Evolutionary conservation across 768 basidiomycete species (phyloP).

Genomic region (Rossbeevera mucosa): DNA sequence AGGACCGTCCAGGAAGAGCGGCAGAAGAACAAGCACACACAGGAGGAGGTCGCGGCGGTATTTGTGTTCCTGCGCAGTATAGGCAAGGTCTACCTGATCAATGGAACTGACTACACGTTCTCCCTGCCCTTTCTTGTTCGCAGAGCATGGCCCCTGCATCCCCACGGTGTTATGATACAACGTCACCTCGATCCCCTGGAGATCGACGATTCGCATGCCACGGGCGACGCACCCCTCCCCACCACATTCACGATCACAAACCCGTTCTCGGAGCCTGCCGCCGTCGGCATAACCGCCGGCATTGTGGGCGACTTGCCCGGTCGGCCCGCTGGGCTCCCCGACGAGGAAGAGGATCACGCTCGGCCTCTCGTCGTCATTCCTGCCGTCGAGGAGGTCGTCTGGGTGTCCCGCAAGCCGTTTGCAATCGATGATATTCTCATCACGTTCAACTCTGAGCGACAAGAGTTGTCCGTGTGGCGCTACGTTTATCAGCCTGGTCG

Average conservation of each 20-base stretch:
- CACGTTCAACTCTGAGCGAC: conserved; percentile 53
- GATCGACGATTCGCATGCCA: conserved; percentile 57
- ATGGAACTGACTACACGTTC: conserved; percentile 73
- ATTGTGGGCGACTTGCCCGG: conserved; percentile 45
- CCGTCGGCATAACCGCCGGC: conserved; percentile 62
- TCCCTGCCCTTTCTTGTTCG: conserved; percentile 77
- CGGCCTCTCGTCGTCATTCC: conserved; percentile 53
- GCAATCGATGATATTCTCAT: conserved; percentile 48
- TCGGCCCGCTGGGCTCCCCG: conserved; percentile 38
- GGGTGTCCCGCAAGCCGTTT: conserved; percentile 46
- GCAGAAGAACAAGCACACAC: conserved; percentile 34
- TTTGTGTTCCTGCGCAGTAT: conserved; percentile 77
- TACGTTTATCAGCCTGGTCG: conserved; percentile 52
- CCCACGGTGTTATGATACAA: conserved; percentile 78
- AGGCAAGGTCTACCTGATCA: conserved; percentile 64
- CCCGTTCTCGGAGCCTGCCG: conserved; percentile 69
- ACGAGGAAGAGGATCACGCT: conserved; percentile 50
- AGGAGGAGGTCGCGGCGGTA: conserved; percentile 49
- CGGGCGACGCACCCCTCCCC: conserved; percentile 66
- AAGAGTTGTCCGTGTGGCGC: conserved; percentile 62
- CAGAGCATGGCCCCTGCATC: conserved; percentile 72
- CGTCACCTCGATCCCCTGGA: conserved; percentile 66
- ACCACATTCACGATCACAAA: conserved; percentile 77
- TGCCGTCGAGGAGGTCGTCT: conserved; percentile 61
- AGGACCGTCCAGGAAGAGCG: conserved; percentile 38